A percentile compares a stretch with the other conserved stretches of the same genome.
These are phyloP conservation scores for Aspergillus sp. DNA, from an alignment of 2,329 filamentous ascomycete species.

Conservation along the genomic window DNA sequence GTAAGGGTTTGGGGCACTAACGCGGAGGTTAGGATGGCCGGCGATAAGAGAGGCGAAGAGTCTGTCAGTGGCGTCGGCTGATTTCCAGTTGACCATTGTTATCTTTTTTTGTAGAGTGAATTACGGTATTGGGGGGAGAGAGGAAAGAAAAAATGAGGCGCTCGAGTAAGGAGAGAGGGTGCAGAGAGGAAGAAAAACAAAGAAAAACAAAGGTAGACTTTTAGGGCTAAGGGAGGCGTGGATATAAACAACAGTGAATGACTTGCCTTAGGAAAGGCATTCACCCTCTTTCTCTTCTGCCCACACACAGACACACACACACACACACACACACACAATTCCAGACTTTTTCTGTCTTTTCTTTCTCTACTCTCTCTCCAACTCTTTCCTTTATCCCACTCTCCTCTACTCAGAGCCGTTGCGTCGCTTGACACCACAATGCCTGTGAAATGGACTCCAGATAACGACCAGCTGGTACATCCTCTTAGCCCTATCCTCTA, in stretches of 20 bases:
- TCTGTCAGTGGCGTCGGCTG: constrained; percentile 15
- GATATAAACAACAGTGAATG: constrained; percentile 1
- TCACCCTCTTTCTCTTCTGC: neutral
- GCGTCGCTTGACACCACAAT: constrained; percentile 10
- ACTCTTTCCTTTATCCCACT: neutral
- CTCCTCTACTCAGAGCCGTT: neutral
- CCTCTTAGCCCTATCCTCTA: neutral
- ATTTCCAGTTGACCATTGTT: constrained; percentile 25
- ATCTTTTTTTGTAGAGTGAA: constrained; percentile 3
- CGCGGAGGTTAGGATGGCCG: constrained; percentile 19
- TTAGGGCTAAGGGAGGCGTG: neutral
- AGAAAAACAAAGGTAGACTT: neutral
- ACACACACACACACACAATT: neutral
- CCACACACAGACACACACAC: neutral
- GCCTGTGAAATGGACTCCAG: constrained; percentile 31
- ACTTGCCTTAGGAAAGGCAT: neutral
- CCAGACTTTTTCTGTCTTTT: neutral
- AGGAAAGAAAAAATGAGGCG: neutral
- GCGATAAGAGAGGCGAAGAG: constrained; percentile 21
- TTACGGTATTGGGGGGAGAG: neutral
- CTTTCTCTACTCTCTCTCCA: neutral
- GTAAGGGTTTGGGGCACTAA: constrained; percentile 3
- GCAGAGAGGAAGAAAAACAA: constrained; percentile 2
- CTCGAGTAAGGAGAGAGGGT: neutral
- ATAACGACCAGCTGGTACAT: constrained; percentile 30